A percentile compares a stretch with the other conserved stretches of the same genome.
These are phyloP conservation scores for Ascoidea tarda DNA, from an alignment of 805 yeast species.

Conservation along the genomic window DNA sequence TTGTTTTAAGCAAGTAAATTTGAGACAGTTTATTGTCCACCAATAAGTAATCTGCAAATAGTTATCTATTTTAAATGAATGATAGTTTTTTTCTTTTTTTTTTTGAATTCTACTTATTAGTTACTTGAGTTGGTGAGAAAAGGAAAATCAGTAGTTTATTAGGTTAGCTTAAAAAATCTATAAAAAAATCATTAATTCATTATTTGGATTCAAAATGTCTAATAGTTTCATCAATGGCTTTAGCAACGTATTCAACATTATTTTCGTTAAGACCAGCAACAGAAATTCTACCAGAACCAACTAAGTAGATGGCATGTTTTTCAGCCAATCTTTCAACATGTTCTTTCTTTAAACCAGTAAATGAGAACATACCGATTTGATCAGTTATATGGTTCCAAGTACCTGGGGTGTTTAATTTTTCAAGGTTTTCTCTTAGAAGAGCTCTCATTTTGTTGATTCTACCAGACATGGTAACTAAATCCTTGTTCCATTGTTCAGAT, in stretches of 20 bases:
- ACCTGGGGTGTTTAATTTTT: conserved; percentile 65
- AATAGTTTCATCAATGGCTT: conserved; percentile 70
- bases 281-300: conserved; percentile 77
- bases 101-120: background rate
- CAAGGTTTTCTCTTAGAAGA: conserved; percentile 45
- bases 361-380: conserved; percentile 96
- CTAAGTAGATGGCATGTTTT: conserved; percentile 72
- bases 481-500: conserved; percentile 68
- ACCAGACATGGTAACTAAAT: conserved; percentile 74
- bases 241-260: conserved; percentile 69
- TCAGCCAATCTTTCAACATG: conserved; percentile 68
- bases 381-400: conserved; percentile 81
- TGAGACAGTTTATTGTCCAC: too few species aligned
- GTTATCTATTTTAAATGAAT: too few species aligned
- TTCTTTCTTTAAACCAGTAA: conserved; percentile 68
- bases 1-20: conserved; percentile 8
- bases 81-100: too few species aligned
- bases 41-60: too few species aligned
- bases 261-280: conserved; percentile 82
- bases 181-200: too few species aligned
- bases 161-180: background rate
- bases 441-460: conserved; percentile 74
- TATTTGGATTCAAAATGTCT: background rate
- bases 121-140: background rate
- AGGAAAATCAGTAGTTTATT: background rate